phyloP scores from a whole-genome alignment of 345 rosid genomes.

The Lumnitzera racemosa region DNA sequence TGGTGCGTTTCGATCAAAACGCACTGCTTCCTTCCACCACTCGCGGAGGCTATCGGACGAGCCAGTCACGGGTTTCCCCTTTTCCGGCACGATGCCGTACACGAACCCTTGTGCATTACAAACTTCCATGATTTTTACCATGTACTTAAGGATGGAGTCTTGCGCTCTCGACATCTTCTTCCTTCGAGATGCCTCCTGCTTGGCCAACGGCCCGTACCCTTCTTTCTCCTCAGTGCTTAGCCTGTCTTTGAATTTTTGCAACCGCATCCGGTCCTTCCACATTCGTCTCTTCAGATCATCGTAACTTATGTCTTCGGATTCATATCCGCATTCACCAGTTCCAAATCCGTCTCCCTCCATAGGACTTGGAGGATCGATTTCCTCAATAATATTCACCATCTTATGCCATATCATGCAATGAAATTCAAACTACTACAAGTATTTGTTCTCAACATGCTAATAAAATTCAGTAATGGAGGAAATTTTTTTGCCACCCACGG shows the following conservation, averaged over 20 bases:
- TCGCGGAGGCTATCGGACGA: constrained; percentile 55
- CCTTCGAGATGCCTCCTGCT: constrained; percentile 29
- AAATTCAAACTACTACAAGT: too few relatives aligned
- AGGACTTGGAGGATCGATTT: not conserved
- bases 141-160: constrained; percentile 59
- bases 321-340: not conserved
- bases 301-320: constrained; percentile 26
- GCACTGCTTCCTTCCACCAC: constrained; percentile 67
- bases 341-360: constrained; percentile 1
- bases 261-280: constrained; percentile 41
- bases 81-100: constrained; percentile 62
- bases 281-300: constrained; percentile 58
- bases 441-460: too few relatives aligned
- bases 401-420: too few relatives aligned
- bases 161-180: constrained; percentile 57
- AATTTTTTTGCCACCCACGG: too few relatives aligned
- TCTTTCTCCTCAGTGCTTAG: not conserved
- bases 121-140: constrained; percentile 72
- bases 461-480: too few relatives aligned
- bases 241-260: constrained; percentile 34
- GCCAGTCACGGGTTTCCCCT: constrained; percentile 63
- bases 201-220: constrained; percentile 7
- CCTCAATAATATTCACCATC: too few relatives aligned
- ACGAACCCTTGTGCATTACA: constrained; percentile 63
- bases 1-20: constrained; percentile 46